Conservation (phyloP, 2,329 filamentous ascomycete genomes). For the Fusarium nelsonii region DNA sequence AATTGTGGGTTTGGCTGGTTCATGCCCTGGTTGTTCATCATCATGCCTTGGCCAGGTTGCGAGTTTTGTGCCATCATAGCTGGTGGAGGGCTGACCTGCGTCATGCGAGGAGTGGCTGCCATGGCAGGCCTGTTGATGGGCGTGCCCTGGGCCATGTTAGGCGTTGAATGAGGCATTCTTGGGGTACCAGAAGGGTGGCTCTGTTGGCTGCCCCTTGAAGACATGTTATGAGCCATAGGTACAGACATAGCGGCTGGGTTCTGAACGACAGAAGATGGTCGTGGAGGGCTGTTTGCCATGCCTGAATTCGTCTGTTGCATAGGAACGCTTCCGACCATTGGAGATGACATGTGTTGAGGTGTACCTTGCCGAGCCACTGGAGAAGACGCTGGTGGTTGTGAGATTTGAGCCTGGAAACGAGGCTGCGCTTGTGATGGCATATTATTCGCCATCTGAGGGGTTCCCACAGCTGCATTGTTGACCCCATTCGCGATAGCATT, state of each 20-base stretch:
- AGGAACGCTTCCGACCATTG: slow-evolving; percentile 70
- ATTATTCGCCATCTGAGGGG: slow-evolving; percentile 55
- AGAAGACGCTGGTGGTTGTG: slow-evolving; percentile 75
- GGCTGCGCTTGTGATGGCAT: slow-evolving; percentile 57
- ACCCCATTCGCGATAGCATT: slow-evolving; percentile 55
- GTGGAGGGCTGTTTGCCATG: slow-evolving; percentile 75
- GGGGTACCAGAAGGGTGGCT: slow-evolving; percentile 74
- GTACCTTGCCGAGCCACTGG: slow-evolving; percentile 74
- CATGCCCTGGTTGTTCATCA: slow-evolving; percentile 64
- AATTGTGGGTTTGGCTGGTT: slow-evolving; percentile 55
- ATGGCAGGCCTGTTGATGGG: slow-evolving; percentile 67
- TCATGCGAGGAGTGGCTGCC: slow-evolving; percentile 71
- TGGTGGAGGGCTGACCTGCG: slow-evolving; percentile 71
- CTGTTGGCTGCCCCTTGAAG: slow-evolving; percentile 73
- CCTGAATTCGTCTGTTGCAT: slow-evolving; percentile 76
- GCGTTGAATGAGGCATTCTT: slow-evolving; percentile 70
- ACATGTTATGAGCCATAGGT: slow-evolving; percentile 73
- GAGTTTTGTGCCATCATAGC: slow-evolving; percentile 69
- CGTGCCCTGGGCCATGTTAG: slow-evolving; percentile 70
- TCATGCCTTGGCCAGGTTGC: slow-evolving; percentile 64
- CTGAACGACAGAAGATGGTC: slow-evolving; percentile 75
- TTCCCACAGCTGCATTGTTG: slow-evolving; percentile 56
- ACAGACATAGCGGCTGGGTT: slow-evolving; percentile 68
- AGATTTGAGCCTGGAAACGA: slow-evolving; percentile 67
- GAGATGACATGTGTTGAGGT: slow-evolving; percentile 74